These are phyloP conservation scores for Trichophyton rubrum DNA, from an alignment of 2,329 filamentous ascomycete genomes.

Conservation along the genomic window DNA sequence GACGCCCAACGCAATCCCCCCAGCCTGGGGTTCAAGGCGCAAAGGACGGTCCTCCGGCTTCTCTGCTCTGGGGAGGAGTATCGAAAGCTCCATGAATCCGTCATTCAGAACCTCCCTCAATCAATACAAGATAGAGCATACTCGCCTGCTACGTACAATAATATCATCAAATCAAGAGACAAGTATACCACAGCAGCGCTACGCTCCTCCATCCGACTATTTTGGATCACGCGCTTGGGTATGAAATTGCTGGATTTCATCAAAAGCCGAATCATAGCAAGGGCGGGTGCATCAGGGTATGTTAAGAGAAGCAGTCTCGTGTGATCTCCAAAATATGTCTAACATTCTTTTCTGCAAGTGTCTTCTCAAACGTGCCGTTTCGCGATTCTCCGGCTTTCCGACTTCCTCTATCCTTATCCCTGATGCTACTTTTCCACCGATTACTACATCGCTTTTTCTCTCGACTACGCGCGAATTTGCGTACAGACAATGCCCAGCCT, in stretches of 20 bases:
- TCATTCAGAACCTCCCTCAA: conserved; percentile 57
- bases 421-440: conserved; percentile 77
- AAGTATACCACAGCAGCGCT: conserved; percentile 60
- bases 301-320: neutral
- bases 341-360: conserved; percentile 12
- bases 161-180: conserved; percentile 41
- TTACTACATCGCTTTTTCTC: conserved; percentile 82
- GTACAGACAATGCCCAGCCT: conserved; percentile 64
- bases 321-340: neutral
- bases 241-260: conserved; percentile 36
- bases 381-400: conserved; percentile 55
- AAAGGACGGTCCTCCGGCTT: conserved; percentile 63
- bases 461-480: conserved; percentile 62
- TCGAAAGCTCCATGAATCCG: conserved; percentile 67
- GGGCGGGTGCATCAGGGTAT: neutral
- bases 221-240: conserved; percentile 49
- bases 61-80: conserved; percentile 71
- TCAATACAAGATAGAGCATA: conserved; percentile 44
- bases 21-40: conserved; percentile 48
- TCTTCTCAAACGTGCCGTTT: conserved; percentile 28
- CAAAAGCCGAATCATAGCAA: neutral
- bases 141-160: conserved; percentile 40
- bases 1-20: neutral
- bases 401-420: conserved; percentile 68
- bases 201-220: conserved; percentile 58